A percentile compares a stretch with the other conserved stretches of the same genome.
phyloP scores from a whole-genome alignment of 352 stramenopile species.

The Phytopythium ostracodes region DNA sequence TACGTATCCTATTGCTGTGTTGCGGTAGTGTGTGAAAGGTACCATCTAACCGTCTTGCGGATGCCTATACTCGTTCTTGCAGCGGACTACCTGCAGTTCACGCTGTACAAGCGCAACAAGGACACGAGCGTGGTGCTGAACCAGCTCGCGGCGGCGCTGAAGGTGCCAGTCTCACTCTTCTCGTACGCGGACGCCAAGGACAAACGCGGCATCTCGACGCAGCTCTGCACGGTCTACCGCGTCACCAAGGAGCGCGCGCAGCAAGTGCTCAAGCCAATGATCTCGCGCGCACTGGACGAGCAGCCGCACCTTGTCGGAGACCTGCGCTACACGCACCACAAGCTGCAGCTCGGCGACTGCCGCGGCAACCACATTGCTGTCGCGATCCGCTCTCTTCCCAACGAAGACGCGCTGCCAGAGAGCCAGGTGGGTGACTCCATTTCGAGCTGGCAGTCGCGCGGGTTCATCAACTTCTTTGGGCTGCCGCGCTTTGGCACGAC shows the following conservation, averaged over 20 bases:
- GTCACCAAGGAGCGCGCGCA: constrained; percentile 61
- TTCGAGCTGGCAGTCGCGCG: constrained; percentile 43
- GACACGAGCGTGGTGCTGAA: constrained; percentile 87
- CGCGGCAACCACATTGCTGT: constrained; percentile 93
- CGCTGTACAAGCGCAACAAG: constrained; percentile 97
- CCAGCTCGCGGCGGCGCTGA: constrained; percentile 69
- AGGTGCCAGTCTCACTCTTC: constrained; percentile 67
- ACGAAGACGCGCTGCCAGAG: constrained; percentile 24
- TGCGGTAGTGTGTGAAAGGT: neutral
- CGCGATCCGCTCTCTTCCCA: constrained; percentile 87
- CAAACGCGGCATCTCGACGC: constrained; percentile 94
- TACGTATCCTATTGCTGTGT: constrained; percentile 24
- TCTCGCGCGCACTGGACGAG: constrained; percentile 46
- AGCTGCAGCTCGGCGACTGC: constrained; percentile 86
- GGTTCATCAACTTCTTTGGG: constrained; percentile 98
- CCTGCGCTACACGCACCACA: constrained; percentile 86
- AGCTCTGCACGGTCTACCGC: constrained; percentile 92
- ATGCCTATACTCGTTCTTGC: too few species aligned
- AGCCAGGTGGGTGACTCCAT: constrained; percentile 33
- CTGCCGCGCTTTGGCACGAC: constrained; percentile 92
- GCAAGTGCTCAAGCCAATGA: constrained; percentile 29
- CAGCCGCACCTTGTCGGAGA: constrained; percentile 89
- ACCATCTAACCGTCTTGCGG: neutral
- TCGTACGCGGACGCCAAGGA: constrained; percentile 96
- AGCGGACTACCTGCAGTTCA: constrained; percentile 93